Evolutionary conservation across 257 asterid genomes (phyloP), one percentile per base, ranked within the genome.

Genomic region (Penstemon newberryi): DNA sequence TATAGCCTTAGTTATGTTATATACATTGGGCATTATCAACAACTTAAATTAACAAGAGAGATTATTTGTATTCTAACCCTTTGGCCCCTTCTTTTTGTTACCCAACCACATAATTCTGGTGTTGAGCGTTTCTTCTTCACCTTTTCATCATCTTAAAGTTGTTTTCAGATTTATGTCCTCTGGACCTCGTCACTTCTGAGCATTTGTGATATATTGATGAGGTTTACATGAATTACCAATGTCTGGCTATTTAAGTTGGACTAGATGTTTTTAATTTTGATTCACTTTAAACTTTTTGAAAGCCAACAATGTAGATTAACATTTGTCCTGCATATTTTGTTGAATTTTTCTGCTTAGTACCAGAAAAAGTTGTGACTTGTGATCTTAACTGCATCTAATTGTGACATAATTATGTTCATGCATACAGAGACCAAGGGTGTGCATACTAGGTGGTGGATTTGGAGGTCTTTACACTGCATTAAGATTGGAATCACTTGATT

Each of bases 391-490:
- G 36, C 60, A 64, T 15, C 8, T 49, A 58, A n/a, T 40, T 8
- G 33, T 56, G 40, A 39, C 51, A 44, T 45, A 45, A 73, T 58
- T 54, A 36, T 41, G 63, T 75, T 71, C 57, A 53, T 81, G 67
- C 49, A 76, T 80, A 76, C 88, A 93, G 99, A 84, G 91, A 67
- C 97, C 99, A 64, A 84, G 96, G 77, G 91, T 93, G 60, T 93
- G 99, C 85, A 93, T 93, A 65, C 81, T 93, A 63, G 99, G 99
- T 73, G 99, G 97, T 80, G 99, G 97, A 39, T 93, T 93, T 59
- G 99, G 99, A 83, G 99, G 99, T 46, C 85, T 93, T 49, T 93
- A 90, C 85, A 93, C 99, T 62, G 99, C 97, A 57, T 74, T 93
- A 79, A 79, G 99, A 81, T 80, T 93, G 75, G 96, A 88, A 72